phyloP scores from a whole-genome alignment of 371 early-diverging fungal species.

The Apophysomyces ossiformis region DNA sequence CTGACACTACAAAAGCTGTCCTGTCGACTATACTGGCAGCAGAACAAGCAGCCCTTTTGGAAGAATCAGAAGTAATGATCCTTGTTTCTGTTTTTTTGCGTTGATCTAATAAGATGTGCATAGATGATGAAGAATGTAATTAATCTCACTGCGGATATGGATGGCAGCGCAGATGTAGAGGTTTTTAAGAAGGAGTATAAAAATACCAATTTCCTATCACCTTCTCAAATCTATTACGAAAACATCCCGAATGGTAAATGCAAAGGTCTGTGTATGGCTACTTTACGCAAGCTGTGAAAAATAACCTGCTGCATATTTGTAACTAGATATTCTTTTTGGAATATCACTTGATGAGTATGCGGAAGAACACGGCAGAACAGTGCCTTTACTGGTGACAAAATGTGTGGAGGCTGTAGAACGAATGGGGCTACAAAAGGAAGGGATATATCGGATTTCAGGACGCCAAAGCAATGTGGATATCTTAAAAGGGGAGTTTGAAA shows the following conservation, averaged over 20 bases:
- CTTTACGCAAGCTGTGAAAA: too few relatives aligned
- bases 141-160: slow-evolving; percentile 16
- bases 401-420: slow-evolving; percentile 65
- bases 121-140: background rate
- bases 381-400: slow-evolving; percentile 58
- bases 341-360: slow-evolving; percentile 52
- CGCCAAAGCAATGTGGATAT: slow-evolving; percentile 61
- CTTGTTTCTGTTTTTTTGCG: background rate
- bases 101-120: background rate
- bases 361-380: slow-evolving; percentile 44
- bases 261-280: slow-evolving; percentile 29
- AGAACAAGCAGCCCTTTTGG: slow-evolving; percentile 15
- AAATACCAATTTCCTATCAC: slow-evolving; percentile 43
- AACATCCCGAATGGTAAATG: slow-evolving; percentile 47
- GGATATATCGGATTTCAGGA: slow-evolving; percentile 76
- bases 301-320: too few relatives aligned
- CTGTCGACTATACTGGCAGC: slow-evolving; percentile 15
- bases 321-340: slow-evolving; percentile 62
- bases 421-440: slow-evolving; percentile 67
- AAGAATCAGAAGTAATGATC: slow-evolving; percentile 15
- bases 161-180: slow-evolving; percentile 33
- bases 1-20: slow-evolving; percentile 19
- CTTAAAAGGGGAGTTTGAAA: slow-evolving; percentile 58
- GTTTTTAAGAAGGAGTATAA: slow-evolving; percentile 45
- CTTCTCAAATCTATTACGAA: slow-evolving; percentile 53